These are phyloP conservation scores for Solanum habrochaites DNA, from an alignment of 257 asterid genomes.

Conservation along the genomic window DNA sequence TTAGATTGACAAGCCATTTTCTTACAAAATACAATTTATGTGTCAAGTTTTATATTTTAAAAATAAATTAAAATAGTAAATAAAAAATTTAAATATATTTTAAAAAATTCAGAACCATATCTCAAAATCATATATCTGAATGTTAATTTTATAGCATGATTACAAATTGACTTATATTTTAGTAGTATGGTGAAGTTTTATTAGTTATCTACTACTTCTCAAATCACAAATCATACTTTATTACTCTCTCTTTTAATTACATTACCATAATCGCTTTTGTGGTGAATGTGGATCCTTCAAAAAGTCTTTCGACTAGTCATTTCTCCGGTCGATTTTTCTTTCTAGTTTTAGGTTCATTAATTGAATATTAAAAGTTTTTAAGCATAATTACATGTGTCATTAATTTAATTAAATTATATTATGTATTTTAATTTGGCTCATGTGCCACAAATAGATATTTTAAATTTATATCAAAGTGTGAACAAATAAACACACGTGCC, in stretches of 20 bases:
- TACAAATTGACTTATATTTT: background rate
- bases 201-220: background rate
- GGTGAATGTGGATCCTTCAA: background rate
- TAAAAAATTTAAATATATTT: too few species aligned
- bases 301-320: background rate
- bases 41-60: too few species aligned
- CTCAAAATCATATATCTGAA: background rate
- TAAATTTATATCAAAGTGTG: too few species aligned
- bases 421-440: too few species aligned
- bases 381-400: too few species aligned
- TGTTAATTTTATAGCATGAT: background rate
- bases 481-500: too few species aligned
- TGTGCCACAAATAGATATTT: accelerated
- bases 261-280: background rate
- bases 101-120: too few species aligned
- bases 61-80: too few species aligned
- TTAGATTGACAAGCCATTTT: background rate
- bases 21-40: background rate
- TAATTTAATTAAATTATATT: too few species aligned
- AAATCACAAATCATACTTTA: too few species aligned
- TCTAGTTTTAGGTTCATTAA: too few species aligned
- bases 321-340: too few species aligned
- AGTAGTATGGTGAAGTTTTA: background rate
- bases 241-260: background rate
- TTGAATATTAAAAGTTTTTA: background rate